Evolutionary conservation across 78 protist species (phyloP).

Genomic region (Capsaspora owczarzaki): DNA sequence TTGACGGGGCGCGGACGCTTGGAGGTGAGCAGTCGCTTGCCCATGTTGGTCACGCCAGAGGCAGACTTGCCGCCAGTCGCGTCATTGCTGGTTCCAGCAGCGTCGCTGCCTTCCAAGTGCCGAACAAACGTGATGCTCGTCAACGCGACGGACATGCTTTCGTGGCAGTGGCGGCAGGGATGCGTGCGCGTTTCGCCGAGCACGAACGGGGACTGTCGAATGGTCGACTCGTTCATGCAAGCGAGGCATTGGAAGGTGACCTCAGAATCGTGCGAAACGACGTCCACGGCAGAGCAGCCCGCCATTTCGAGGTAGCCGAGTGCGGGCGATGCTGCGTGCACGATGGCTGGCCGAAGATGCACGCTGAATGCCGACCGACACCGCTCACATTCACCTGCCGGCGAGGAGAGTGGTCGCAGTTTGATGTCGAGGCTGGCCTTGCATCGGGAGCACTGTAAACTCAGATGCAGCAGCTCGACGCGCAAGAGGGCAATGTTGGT

Average conservation of each 20-base stretch:
- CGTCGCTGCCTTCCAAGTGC: too few relatives aligned
- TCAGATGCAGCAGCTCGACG: neutral
- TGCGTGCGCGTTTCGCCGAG: neutral
- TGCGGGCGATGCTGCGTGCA: neutral
- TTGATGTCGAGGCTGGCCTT: neutral
- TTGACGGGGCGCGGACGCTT: neutral
- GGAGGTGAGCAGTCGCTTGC: neutral
- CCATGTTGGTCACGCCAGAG: too few relatives aligned
- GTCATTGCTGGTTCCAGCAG: too few relatives aligned
- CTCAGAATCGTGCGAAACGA: neutral
- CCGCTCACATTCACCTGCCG: neutral
- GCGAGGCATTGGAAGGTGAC: neutral
- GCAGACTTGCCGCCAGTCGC: too few relatives aligned
- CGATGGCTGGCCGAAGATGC: neutral
- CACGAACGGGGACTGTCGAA: neutral
- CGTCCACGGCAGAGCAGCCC: neutral
- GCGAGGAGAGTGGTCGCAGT: neutral
- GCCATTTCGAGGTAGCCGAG: neutral
- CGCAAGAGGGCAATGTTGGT: neutral
- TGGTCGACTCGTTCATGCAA: neutral
- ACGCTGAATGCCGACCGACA: neutral
- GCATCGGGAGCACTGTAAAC: neutral
- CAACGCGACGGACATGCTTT: neutral
- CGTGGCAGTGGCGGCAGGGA: neutral
- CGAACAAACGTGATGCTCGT: too few relatives aligned